These are phyloP conservation scores for Globisporangium spinosum DNA, from an alignment of 352 stramenopile species.

Conservation along the genomic window DNA sequence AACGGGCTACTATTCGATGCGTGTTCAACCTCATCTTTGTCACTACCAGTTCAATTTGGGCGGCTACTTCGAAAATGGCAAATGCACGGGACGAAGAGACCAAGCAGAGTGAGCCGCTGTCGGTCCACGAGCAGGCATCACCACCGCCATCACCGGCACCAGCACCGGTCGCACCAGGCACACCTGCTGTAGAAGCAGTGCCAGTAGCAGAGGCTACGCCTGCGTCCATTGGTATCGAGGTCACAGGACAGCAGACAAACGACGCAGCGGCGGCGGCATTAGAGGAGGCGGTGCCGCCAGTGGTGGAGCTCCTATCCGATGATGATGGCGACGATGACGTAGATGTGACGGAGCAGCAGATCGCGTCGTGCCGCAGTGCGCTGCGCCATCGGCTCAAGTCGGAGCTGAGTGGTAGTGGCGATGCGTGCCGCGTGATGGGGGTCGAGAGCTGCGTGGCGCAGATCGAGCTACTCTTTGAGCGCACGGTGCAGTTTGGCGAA, in stretches of 20 bases:
- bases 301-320: background rate
- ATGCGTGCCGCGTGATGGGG: conserved; percentile 17
- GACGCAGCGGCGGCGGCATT: background rate
- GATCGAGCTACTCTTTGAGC: conserved; percentile 60
- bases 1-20: too few species aligned
- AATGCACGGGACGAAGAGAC: conserved; percentile 10
- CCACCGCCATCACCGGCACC: background rate
- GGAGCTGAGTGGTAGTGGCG: conserved; percentile 13
- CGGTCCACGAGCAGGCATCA: background rate
- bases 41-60: too few species aligned
- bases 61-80: background rate
- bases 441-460: conserved; percentile 26
- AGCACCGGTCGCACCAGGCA: background rate
- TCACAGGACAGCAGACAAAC: conserved; percentile 20
- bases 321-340: background rate
- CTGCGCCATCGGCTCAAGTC: conserved; percentile 38
- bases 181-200: background rate
- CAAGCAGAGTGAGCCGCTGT: conserved; percentile 14
- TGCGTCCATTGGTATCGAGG: background rate
- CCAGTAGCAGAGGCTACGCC: background rate
- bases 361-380: conserved; percentile 34
- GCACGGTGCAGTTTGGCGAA: conserved; percentile 64
- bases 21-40: too few species aligned
- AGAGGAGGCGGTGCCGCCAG: background rate
- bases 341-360: conserved; percentile 22